These are phyloP conservation scores for Leccinellum albellum DNA, from an alignment of 768 basidiomycete species.

Conservation along the genomic window DNA sequence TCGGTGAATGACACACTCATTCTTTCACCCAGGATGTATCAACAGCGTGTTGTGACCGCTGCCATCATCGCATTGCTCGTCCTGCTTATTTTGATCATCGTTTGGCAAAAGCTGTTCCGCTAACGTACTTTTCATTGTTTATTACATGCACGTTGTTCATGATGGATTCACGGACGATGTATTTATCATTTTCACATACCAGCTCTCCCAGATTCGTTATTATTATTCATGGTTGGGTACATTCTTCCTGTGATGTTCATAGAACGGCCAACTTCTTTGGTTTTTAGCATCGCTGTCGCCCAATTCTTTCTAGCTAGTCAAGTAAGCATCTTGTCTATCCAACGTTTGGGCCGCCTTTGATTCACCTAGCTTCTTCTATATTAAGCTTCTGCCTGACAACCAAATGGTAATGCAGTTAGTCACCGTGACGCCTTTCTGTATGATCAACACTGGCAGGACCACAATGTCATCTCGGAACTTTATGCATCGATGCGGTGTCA, in stretches of 20 bases:
- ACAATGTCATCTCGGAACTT: constrained; percentile 36
- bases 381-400: constrained; percentile 19
- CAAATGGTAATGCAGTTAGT: constrained; percentile 6
- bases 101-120: constrained; percentile 72
- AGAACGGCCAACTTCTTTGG: not conserved
- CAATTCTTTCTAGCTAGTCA: not conserved
- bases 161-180: constrained; percentile 15
- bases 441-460: constrained; percentile 23
- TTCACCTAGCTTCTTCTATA: constrained; percentile 8
- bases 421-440: constrained; percentile 22
- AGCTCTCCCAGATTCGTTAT: not conserved
- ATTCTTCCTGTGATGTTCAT: constrained; percentile 29
- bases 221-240: not conserved
- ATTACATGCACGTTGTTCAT: constrained; percentile 16
- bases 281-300: not conserved
- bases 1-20: constrained; percentile 9
- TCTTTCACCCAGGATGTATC: constrained; percentile 78
- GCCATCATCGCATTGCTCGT: constrained; percentile 84
- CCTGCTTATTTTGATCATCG: constrained; percentile 74
- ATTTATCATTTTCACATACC: constrained; percentile 28
- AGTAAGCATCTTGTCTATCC: constrained; percentile 21
- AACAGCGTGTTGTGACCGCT: constrained; percentile 85
- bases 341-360: constrained; percentile 13
- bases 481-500: constrained; percentile 21
- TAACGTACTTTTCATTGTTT: constrained; percentile 21